A percentile compares a stretch with the other conserved stretches of the same genome.
Conservation (phyloP, 495 filamentous ascomycete genomes). For the Lasiosphaeriaceae sp. region DNA sequence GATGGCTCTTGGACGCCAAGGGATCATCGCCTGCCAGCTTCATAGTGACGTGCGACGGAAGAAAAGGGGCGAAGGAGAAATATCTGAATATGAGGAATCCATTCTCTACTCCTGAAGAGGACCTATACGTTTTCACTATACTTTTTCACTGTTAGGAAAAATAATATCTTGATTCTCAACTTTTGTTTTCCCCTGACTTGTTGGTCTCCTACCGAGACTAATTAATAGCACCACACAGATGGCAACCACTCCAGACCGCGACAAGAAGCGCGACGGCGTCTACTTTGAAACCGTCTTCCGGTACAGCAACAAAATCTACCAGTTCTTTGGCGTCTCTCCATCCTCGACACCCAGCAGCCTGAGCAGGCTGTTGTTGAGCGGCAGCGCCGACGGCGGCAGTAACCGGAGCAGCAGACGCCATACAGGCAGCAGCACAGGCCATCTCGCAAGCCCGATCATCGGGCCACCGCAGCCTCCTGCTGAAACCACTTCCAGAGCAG, state of each 20-base stretch:
- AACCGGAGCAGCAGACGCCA: background rate
- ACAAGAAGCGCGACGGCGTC: conserved; percentile 4
- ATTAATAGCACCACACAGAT: background rate
- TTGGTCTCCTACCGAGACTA: no score
- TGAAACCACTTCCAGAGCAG: no score
- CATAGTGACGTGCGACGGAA: background rate
- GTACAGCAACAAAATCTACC: conserved; percentile 24
- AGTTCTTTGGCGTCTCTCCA: conserved; percentile 23
- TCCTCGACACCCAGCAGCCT: conserved; percentile 2
- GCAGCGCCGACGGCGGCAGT: background rate
- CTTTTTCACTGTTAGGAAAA: no score
- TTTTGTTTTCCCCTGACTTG: no score
- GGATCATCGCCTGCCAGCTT: background rate
- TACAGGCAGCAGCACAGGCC: background rate
- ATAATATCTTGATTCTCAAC: no score
- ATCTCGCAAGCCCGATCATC: no score
- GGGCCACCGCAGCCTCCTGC: no score
- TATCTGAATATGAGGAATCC: background rate
- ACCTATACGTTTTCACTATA: background rate
- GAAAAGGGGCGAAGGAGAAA: background rate
- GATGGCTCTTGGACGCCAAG: background rate
- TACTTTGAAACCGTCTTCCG: conserved; percentile 9
- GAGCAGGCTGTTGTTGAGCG: background rate
- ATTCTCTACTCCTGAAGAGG: background rate
- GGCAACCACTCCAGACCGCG: background rate